Base-by-base conservation (phyloP, 768 basidiomycete genomes). In the Pisolithus microcarpus region DNA sequence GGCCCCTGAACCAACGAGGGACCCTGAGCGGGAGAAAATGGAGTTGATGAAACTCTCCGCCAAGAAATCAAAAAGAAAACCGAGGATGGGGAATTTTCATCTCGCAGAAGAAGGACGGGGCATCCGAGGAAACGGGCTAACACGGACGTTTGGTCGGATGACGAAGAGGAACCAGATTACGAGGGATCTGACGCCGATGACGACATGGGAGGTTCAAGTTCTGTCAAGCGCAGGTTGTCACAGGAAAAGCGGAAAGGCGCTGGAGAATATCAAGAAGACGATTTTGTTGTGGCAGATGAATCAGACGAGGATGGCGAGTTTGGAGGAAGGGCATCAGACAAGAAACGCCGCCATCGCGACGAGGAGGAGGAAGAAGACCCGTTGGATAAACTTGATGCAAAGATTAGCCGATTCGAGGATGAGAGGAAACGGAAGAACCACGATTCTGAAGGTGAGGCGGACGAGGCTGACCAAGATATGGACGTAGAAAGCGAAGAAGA, bases 211-310 rank as follows among this genome's bases (percentile, higher is more conserved):
- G 56, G 46, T 30, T 38, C 55, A 21, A 57, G 59, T 50, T 57
- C 61, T 45, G 46, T 62, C 49, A 78, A 81, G 65, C 70, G 75
- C 56, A 78, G 78, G 63, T 59, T 60, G 47, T 61, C 62, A 55
- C 65, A 64, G 13, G 68, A 71, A n/a, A 72, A 74, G 11, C 76
- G 76, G 49, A 78, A 76, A 48, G 74, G 80, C 39, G 73, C 74
- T 5, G 80, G 79, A 19, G 85, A 89, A 39, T 91, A 91, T 57
- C 85, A 88, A 62, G 81, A 84, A 52, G 89, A 92, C 62, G 89
- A 89, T 59, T 92, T 92, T 59, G 72, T 92, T 26, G 90, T 91
- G 10, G 82, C 84, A 13, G 88, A 90, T 57, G 75, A 77, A 19
- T 82, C 81, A 16, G 87, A 89, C 38, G 85, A 86, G 24, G 86